These are phyloP conservation scores for Ceratocystis albifundus DNA, from an alignment of 2,329 filamentous ascomycete species.

Conservation along the genomic window DNA sequence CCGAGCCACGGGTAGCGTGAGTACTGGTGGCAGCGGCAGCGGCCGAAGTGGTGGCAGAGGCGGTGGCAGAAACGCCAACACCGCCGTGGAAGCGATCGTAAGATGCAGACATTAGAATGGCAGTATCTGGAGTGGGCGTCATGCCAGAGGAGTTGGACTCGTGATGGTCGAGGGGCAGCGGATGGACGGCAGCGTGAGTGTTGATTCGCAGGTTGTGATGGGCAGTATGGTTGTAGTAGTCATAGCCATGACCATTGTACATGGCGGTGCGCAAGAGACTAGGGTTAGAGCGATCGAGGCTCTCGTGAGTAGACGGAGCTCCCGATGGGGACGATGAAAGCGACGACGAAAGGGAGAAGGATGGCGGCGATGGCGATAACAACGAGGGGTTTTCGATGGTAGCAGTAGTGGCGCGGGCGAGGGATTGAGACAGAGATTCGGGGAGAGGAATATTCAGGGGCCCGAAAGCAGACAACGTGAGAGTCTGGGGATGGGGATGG, in stretches of 20 bases:
- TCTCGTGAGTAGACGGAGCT: neutral
- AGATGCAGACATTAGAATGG: constrained; percentile 22
- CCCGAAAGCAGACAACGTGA: constrained; percentile 12
- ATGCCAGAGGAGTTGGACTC: constrained; percentile 15
- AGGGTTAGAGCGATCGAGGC: neutral
- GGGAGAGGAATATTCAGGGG: constrained; percentile 14
- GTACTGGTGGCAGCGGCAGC: neutral
- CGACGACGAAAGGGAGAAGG: neutral
- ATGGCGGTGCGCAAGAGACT: constrained; percentile 15
- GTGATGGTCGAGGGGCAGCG: constrained; percentile 14
- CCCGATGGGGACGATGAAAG: neutral
- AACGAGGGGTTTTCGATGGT: neutral
- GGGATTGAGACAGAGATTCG: constrained; percentile 1
- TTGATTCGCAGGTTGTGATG: constrained; percentile 21
- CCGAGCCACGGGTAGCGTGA: neutral
- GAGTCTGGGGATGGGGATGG: constrained; percentile 12
- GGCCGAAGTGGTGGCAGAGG: neutral
- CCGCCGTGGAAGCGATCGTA: constrained; percentile 19
- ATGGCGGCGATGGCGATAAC: neutral
- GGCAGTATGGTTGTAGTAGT: constrained; percentile 18
- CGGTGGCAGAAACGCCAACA: constrained; percentile 7
- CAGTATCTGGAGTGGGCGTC: constrained; percentile 21
- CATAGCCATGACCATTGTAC: constrained; percentile 22
- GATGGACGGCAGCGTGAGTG: constrained; percentile 17
- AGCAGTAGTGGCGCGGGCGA: neutral